These are phyloP conservation scores for Claviceps citrina DNA, from an alignment of 2,329 filamentous ascomycete species.

Conservation along the genomic window DNA sequence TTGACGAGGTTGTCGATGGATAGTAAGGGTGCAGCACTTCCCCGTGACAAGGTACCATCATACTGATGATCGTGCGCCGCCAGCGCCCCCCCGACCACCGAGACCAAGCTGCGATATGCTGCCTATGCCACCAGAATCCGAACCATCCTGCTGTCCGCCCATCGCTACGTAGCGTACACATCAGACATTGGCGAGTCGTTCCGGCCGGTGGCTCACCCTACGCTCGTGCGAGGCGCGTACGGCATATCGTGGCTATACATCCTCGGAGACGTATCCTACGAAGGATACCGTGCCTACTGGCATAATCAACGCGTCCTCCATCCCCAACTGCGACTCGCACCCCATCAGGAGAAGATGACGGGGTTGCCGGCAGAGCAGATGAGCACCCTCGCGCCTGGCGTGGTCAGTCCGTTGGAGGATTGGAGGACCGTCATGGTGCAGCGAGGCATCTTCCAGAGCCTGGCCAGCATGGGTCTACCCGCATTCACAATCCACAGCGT, in stretches of 20 bases:
- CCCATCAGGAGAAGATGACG: slow-evolving; percentile 31
- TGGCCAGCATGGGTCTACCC: slow-evolving; percentile 87
- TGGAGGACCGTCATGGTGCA: slow-evolving; percentile 85
- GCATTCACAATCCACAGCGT: slow-evolving; percentile 90
- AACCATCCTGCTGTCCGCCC: slow-evolving; percentile 76
- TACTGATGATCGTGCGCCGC: slow-evolving; percentile 7
- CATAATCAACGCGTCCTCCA: slow-evolving; percentile 65
- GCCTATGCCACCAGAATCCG: slow-evolving; percentile 76
- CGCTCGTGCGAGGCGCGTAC: slow-evolving; percentile 68
- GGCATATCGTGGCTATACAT: slow-evolving; percentile 88
- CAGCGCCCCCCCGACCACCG: slow-evolving; percentile 55
- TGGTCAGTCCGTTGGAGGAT: slow-evolving; percentile 63
- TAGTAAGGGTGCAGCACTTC: slow-evolving; percentile 40
- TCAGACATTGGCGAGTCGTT: slow-evolving; percentile 95
- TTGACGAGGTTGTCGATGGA: slow-evolving; percentile 63
- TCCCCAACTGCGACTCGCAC: slow-evolving; percentile 44
- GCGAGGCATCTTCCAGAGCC: slow-evolving; percentile 72
- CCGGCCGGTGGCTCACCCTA: slow-evolving; percentile 77
- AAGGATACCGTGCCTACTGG: slow-evolving; percentile 90
- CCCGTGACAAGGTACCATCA: slow-evolving; percentile 4
- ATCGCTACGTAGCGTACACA: slow-evolving; percentile 94
- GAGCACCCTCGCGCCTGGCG: slow-evolving; percentile 21
- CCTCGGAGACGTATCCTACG: slow-evolving; percentile 74
- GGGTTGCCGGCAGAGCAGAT: slow-evolving; percentile 24
- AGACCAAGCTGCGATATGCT: slow-evolving; percentile 76